Evolutionary conservation across 2,329 filamentous ascomycete genomes (phyloP).

Genomic region (Curvularia spicifera): DNA sequence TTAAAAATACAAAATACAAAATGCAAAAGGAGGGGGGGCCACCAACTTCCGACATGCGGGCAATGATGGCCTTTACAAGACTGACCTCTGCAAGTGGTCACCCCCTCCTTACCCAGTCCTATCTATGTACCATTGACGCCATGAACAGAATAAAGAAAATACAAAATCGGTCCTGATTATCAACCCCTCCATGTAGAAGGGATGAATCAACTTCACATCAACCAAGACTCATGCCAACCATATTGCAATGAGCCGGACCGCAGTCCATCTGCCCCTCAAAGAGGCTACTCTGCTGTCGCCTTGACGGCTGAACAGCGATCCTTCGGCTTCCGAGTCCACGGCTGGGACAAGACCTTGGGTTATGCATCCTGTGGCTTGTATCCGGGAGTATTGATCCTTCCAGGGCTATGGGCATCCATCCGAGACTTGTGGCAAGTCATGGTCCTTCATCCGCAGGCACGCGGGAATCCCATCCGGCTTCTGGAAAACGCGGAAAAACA

Average conservation of each 20-base stretch:
- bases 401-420: constrained; percentile 31
- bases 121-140: constrained; percentile 15
- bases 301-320: constrained; percentile 26
- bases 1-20: constrained; percentile 4
- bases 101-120: constrained; percentile 4
- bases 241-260: constrained; percentile 35
- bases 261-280: constrained; percentile 26
- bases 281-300: constrained; percentile 26
- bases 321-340: constrained; percentile 32
- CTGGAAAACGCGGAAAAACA: constrained; percentile 32
- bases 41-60: constrained; percentile 11
- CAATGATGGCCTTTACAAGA: constrained; percentile 19
- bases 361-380: constrained; percentile 22
- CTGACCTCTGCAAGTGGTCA: constrained; percentile 14
- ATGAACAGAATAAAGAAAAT: constrained; percentile 18
- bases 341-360: constrained; percentile 33
- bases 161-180: neutral
- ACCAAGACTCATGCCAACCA: constrained; percentile 35
- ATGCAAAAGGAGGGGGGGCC: neutral
- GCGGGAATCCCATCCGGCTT: constrained; percentile 32
- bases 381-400: constrained; percentile 23
- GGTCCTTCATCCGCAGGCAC: constrained; percentile 33
- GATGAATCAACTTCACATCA: constrained; percentile 31
- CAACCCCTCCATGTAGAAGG: constrained; percentile 21
- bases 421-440: constrained; percentile 29